These are phyloP conservation scores for Ganoderma leucocontextum DNA, from an alignment of 1,284 basidiomycete species.

Conservation along the genomic window DNA sequence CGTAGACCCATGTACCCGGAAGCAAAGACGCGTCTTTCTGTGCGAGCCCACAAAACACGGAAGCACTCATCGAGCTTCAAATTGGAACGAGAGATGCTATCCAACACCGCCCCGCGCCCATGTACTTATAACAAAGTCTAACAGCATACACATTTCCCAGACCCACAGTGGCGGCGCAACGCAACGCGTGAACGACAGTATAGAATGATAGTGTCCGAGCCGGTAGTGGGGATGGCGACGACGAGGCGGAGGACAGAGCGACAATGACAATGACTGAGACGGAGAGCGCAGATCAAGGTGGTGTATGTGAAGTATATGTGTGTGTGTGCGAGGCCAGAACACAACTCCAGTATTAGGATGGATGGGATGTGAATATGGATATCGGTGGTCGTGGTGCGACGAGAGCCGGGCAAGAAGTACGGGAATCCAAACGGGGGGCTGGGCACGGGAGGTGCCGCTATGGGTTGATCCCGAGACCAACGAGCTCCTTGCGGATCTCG, in stretches of 20 bases:
- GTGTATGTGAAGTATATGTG: neutral
- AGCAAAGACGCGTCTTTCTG: neutral
- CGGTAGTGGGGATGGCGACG: neutral
- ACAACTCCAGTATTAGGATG: neutral
- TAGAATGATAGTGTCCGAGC: conserved; percentile 3
- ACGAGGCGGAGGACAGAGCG: neutral
- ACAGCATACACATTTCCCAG: conserved; percentile 8
- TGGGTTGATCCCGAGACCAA: conserved; percentile 48
- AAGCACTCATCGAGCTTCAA: neutral
- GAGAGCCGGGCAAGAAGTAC: neutral
- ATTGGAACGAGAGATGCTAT: neutral
- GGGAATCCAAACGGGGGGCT: neutral
- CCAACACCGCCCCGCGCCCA: neutral
- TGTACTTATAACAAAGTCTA: conserved; percentile 3
- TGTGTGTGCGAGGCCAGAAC: neutral
- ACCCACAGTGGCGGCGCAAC: neutral
- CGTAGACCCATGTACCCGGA: neutral
- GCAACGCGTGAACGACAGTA: conserved; percentile 7
- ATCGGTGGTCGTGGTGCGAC: neutral
- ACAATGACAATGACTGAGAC: neutral
- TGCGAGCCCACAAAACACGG: neutral
- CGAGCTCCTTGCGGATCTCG: conserved; percentile 85
- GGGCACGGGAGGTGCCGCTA: conserved; percentile 20
- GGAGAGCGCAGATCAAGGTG: too few species aligned
- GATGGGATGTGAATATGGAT: neutral